A percentile compares a stretch with the other conserved stretches of the same genome.
phyloP scores from a whole-genome alignment of 495 filamentous ascomycete genomes.

The Recurvomyces mirabilis region DNA sequence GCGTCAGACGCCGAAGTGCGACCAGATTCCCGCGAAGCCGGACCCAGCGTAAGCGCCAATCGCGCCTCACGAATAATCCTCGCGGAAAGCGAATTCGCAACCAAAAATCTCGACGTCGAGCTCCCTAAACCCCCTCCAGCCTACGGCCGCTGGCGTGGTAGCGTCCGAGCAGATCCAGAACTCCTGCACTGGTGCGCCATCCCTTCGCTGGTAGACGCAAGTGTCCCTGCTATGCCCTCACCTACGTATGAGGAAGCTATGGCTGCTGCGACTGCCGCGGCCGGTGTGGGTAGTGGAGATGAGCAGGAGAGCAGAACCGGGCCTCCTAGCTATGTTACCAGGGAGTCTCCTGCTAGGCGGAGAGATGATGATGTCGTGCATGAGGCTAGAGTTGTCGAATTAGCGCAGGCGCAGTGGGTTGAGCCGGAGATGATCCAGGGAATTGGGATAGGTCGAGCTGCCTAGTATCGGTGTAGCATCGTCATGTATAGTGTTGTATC shows the following conservation, averaged over 20 bases:
- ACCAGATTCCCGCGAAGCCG: conserved; percentile 18
- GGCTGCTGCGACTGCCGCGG: not conserved
- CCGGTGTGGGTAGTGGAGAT: no score
- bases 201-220: conserved; percentile 11
- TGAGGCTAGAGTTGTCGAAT: not conserved
- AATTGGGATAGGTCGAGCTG: conserved; percentile 9
- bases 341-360: conserved; percentile 16
- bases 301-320: conserved; percentile 2
- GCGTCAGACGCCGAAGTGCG: conserved; percentile 13
- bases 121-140: conserved; percentile 54
- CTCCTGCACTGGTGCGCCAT: conserved; percentile 60
- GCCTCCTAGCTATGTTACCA: conserved; percentile 19
- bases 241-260: conserved; percentile 22
- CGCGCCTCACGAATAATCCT: not conserved
- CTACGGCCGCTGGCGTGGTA: conserved; percentile 77
- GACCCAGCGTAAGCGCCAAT: conserved; percentile 1
- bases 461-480: not conserved
- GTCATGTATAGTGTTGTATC: no score
- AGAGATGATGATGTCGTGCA: conserved; percentile 8
- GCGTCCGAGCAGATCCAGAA: conserved; percentile 70
- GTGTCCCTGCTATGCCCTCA: conserved; percentile 14
- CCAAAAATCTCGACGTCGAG: not conserved
- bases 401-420: conserved; percentile 9
- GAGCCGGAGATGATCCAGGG: conserved; percentile 20
- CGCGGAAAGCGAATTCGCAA: conserved; percentile 6